Evolutionary conservation across 441 rosid genomes (phyloP), one percentile per base, ranked within the genome.

Genomic region (Brassica balearica): DNA sequence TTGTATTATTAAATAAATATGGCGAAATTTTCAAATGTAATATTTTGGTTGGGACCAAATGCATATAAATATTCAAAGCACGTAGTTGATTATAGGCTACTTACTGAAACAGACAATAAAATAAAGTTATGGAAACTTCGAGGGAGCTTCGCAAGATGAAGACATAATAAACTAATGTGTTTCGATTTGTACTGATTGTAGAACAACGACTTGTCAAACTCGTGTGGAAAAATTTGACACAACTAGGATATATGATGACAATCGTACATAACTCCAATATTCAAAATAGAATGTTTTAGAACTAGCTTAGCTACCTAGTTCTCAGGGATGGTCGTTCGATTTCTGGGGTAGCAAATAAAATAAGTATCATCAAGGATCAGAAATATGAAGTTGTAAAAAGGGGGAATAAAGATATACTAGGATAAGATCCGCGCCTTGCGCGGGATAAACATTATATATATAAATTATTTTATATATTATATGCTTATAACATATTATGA

Each of bases 141-240:
- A 27, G 76, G 1, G 25, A 41, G 68, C 32, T 77, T 71, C 72
- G 72, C 27, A 53, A 58, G 68, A 41, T 58, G 11, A 2, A 62
- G 69, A 65, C 67, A 8, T 15, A 55, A 41, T 34, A 32, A 48
- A 43, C n/a, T 11, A 11, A 1, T 46, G 53, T 36, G 25, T 9
- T 61, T 62, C 62, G 25, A 2, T 22, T 64, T 64, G 15, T 70
- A 23, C 15, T 46, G 7, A 43, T 46, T 36, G 15, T 46, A 12
- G 11, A 51, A 63, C 46, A 56, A 63, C 58, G 4, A 55, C 65
- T 23, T 15, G 46, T 36, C 12, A 77, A 32, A 2, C 15, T 48
- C 27, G 25, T 62, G 80, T 19, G 58, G 63, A 25, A 8, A 74
- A 41, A 65, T 56, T n/a, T 15, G 60, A 55, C 22, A 15, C 68